phyloP scores from a whole-genome alignment of 2,329 filamentous ascomycete genomes.

The Zymoseptoria crescenta region DNA sequence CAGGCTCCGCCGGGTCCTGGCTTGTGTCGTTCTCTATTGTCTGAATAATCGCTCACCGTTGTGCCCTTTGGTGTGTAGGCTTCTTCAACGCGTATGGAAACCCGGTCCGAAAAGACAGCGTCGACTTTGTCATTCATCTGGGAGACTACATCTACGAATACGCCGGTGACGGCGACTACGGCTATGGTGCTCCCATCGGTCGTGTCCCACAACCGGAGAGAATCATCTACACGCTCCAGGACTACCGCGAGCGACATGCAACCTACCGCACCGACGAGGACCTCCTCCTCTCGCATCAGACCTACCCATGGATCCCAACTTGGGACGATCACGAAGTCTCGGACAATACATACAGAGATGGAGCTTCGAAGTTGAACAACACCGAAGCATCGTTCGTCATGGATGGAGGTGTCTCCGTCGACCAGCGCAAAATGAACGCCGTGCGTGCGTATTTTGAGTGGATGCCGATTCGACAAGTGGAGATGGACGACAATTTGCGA shows the following conservation, averaged over 20 bases:
- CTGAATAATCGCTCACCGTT: too few species aligned
- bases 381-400: conserved; percentile 58
- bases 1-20: too few species aligned
- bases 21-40: too few species aligned
- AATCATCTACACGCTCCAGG: conserved; percentile 47
- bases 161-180: conserved; percentile 32
- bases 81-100: conserved; percentile 34
- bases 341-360: conserved; percentile 59
- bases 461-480: conserved; percentile 52
- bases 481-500: conserved; percentile 61
- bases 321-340: conserved; percentile 51
- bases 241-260: conserved; percentile 53
- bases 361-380: conserved; percentile 54
- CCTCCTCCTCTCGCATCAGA: conserved; percentile 48
- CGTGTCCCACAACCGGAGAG: conserved; percentile 48
- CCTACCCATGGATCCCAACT: conserved; percentile 56
- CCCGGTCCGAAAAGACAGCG: conserved; percentile 36
- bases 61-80: conserved; percentile 4
- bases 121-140: conserved; percentile 41
- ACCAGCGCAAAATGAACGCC: conserved; percentile 65
- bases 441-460: conserved; percentile 61
- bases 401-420: conserved; percentile 53
- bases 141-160: conserved; percentile 60
- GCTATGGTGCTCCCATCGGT: conserved; percentile 44
- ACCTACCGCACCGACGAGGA: conserved; percentile 56